A percentile compares a stretch with the other conserved stretches of the same genome.
These are phyloP conservation scores for Alloteropsis semialata DNA, from an alignment of 176 grass and related monocot genomes.

Conservation along the genomic window DNA sequence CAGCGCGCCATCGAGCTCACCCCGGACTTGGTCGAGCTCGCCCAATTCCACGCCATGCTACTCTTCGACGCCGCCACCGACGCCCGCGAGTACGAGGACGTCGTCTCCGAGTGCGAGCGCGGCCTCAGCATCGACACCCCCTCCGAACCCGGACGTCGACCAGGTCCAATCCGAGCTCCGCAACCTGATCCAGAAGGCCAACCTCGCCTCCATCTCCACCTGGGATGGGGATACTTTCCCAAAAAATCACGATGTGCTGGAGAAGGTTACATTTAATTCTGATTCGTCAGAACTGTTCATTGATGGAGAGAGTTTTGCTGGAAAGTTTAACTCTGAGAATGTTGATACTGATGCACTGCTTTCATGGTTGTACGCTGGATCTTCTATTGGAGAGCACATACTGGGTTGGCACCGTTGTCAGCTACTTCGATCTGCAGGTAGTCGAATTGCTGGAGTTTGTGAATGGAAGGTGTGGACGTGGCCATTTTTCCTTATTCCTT, in stretches of 20 bases:
- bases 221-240: slow-evolving; percentile 49
- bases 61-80: too few species aligned
- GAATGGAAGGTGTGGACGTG: too few species aligned
- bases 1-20: slow-evolving; percentile 54
- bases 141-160: slow-evolving; percentile 44
- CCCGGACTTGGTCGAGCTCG: slow-evolving; percentile 71
- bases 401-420: slow-evolving; percentile 49
- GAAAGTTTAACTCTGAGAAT: slow-evolving; percentile 33
- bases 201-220: slow-evolving; percentile 69
- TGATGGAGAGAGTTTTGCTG: slow-evolving; percentile 32
- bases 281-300: slow-evolving; percentile 52
- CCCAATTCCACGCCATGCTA: slow-evolving; percentile 72
- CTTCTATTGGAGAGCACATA: slow-evolving; percentile 56
- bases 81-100: slow-evolving; percentile 57
- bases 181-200: slow-evolving; percentile 77
- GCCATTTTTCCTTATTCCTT: too few species aligned
- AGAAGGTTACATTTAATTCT: slow-evolving; percentile 52
- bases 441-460: too few species aligned
- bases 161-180: too few species aligned
- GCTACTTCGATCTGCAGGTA: too few species aligned
- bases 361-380: slow-evolving; percentile 75
- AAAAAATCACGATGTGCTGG: slow-evolving; percentile 18
- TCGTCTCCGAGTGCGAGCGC: slow-evolving; percentile 64
- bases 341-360: slow-evolving; percentile 58
- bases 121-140: slow-evolving; percentile 57